These are phyloP conservation scores for Pseudogymnoascus sp. DNA, from an alignment of 2,329 filamentous ascomycete species.

Conservation along the genomic window DNA sequence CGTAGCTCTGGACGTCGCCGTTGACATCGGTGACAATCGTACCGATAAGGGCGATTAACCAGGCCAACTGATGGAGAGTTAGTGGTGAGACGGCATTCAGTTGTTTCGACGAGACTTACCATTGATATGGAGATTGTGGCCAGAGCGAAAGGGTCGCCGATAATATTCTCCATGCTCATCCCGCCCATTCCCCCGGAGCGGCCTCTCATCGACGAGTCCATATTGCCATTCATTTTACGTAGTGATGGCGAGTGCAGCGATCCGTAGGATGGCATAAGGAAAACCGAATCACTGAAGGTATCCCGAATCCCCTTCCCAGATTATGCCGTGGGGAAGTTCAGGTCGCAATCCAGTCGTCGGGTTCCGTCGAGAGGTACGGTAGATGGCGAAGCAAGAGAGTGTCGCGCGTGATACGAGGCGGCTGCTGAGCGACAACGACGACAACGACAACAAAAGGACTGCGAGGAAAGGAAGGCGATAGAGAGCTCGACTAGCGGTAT, in stretches of 20 bases:
- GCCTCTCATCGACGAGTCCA: conserved; percentile 40
- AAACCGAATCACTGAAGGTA: conserved; percentile 9
- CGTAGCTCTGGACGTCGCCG: conserved; percentile 57
- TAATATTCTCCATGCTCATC: conserved; percentile 79
- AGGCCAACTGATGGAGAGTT: conserved; percentile 62
- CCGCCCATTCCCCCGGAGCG: conserved; percentile 44
- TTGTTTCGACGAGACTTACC: conserved; percentile 48
- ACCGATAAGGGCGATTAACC: conserved; percentile 85
- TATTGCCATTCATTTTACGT: conserved; percentile 71
- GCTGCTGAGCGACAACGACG: not conserved
- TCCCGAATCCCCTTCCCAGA: conserved; percentile 1
- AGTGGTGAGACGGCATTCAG: not conserved
- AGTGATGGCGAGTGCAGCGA: conserved; percentile 67
- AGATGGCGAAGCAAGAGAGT: not conserved
- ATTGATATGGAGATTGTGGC: conserved; percentile 87
- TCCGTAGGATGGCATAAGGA: conserved; percentile 64
- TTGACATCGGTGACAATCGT: conserved; percentile 53
- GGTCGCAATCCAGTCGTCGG: not conserved
- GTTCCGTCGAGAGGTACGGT: not conserved
- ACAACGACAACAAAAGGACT: not conserved
- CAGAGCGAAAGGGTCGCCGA: conserved; percentile 93
- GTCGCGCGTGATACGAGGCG: not conserved
- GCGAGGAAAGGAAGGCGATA: not conserved
- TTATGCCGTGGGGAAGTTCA: not conserved
- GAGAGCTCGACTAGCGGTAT: conserved; percentile 7